Conservation (phyloP, 139 green algal species). For the Picochlorum sp. region DNA sequence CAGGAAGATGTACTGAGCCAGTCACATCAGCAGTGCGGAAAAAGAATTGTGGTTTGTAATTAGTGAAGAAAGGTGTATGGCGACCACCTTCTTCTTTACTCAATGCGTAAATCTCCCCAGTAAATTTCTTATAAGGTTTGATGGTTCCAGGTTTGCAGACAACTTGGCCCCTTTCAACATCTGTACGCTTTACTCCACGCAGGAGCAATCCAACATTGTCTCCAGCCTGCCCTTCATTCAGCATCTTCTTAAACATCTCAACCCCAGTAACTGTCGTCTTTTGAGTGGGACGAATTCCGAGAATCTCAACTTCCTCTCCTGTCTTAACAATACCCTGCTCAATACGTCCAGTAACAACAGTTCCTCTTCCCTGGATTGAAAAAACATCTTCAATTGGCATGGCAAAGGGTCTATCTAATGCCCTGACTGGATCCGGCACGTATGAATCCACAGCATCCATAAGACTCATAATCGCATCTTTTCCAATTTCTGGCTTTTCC, state of each 20-base stretch:
- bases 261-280: constrained; percentile 89
- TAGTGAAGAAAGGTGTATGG: constrained; percentile 96
- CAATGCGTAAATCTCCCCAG: constrained; percentile 88
- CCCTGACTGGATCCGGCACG: constrained; percentile 66
- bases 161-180: constrained; percentile 85
- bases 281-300: constrained; percentile 66
- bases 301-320: constrained; percentile 89
- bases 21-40: constrained; percentile 93
- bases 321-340: constrained; percentile 89
- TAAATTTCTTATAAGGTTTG: constrained; percentile 64
- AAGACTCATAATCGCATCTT: constrained; percentile 75
- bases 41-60: constrained; percentile 98
- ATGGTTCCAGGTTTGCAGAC: constrained; percentile 76
- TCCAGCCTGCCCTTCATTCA: constrained; percentile 85
- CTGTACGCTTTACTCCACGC: constrained; percentile 88
- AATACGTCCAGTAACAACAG: constrained; percentile 86
- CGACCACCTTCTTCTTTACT: constrained; percentile 96
- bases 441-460: constrained; percentile 83
- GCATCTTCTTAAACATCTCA: constrained; percentile 98
- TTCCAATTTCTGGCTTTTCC: constrained; percentile 68
- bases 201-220: constrained; percentile 96
- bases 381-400: constrained; percentile 98
- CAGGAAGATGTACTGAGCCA: constrained; percentile 69
- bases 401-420: constrained; percentile 91
- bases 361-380: constrained; percentile 88